phyloP scores from a whole-genome alignment of 257 asterid genomes.

The Solanum appendiculatum region DNA sequence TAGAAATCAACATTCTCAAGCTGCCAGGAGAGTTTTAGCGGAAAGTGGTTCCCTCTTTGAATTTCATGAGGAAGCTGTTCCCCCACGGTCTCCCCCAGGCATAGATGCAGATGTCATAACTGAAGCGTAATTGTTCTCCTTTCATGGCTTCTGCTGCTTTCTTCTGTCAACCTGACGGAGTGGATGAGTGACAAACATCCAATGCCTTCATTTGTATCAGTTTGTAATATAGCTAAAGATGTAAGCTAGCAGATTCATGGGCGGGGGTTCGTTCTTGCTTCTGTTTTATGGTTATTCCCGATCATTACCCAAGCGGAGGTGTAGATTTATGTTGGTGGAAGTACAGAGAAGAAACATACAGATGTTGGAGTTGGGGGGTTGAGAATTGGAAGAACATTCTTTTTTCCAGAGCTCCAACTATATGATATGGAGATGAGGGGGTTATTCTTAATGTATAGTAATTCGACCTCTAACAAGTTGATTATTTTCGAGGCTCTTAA shows the following conservation, averaged over 20 bases:
- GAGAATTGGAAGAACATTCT: slow-evolving; percentile 2
- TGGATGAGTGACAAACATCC: background rate
- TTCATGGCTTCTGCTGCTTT: slow-evolving; percentile 46
- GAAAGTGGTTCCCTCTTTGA: background rate
- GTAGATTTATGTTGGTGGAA: slow-evolving; percentile 32
- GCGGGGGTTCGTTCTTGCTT: slow-evolving; percentile 17
- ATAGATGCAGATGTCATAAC: slow-evolving; percentile 32
- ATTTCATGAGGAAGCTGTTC: slow-evolving; percentile 54
- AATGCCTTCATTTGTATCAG: background rate
- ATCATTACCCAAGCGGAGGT: slow-evolving; percentile 99
- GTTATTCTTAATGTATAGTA: slow-evolving; percentile 25
- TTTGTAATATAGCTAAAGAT: slow-evolving; percentile 32
- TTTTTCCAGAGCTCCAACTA: slow-evolving; percentile 12
- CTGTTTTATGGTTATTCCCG: slow-evolving; percentile 62
- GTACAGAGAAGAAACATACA: background rate
- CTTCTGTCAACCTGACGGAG: slow-evolving; percentile 24
- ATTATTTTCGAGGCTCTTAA: slow-evolving; percentile 7
- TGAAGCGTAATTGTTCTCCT: slow-evolving; percentile 43
- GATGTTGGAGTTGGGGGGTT: background rate
- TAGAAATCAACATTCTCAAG: slow-evolving; percentile 27
- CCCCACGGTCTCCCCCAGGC: slow-evolving; percentile 74
- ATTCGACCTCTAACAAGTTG: slow-evolving; percentile 9
- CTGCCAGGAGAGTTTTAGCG: slow-evolving; percentile 49
- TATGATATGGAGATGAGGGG: slow-evolving; percentile 11
- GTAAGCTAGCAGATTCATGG: slow-evolving; percentile 38